Conservation (phyloP, 805 yeast genomes). For the Candida pseudoglaebosa region DNA sequence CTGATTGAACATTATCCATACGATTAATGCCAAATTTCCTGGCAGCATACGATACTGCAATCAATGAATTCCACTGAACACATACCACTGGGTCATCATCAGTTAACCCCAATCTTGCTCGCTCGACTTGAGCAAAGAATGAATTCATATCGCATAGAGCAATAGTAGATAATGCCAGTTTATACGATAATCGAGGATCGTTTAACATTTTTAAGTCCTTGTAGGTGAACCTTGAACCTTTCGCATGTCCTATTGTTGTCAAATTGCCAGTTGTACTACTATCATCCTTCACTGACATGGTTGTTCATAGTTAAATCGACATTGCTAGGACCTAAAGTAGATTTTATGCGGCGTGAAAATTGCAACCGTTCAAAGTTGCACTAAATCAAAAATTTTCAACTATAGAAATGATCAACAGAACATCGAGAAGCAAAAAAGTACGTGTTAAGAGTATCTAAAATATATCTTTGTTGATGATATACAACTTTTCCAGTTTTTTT, state of each 20-base stretch:
- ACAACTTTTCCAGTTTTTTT: no score
- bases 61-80: conserved; percentile 86
- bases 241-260: neutral
- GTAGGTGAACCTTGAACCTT: conserved; percentile 42
- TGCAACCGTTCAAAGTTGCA: neutral
- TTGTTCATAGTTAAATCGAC: neutral
- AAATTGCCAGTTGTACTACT: neutral
- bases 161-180: conserved; percentile 70
- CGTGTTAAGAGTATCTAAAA: no score
- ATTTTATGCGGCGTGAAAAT: neutral
- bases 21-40: conserved; percentile 76
- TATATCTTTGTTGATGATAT: no score
- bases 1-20: conserved; percentile 67
- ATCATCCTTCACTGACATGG: conserved; percentile 2
- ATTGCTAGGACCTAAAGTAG: neutral
- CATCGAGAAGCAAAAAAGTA: no score
- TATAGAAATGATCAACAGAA: no score
- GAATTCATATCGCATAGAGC: conserved; percentile 92
- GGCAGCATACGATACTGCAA: conserved; percentile 91
- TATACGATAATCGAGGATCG: conserved; percentile 45
- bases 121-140: conserved; percentile 93
- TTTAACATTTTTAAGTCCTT: conserved; percentile 47
- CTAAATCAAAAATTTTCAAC: no score
- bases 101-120: conserved; percentile 61
- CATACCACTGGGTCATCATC: conserved; percentile 83